Evolutionary conservation across 495 filamentous ascomycete species (phyloP).

Genomic region (Apodospora peruviana): DNA sequence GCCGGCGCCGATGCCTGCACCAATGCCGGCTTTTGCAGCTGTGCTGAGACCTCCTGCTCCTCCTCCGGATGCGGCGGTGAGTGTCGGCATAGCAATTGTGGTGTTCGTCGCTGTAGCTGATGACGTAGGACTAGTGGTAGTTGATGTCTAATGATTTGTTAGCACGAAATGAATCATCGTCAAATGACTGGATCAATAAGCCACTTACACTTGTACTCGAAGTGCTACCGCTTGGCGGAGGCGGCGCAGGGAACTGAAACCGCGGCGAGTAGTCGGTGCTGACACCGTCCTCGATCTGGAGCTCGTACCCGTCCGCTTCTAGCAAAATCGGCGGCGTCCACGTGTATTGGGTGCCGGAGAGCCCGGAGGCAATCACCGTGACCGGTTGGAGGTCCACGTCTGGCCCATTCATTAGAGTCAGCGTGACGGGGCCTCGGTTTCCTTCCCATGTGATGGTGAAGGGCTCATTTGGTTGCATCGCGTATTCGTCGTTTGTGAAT

Average conservation of each 20-base stretch:
- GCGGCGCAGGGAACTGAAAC: slow-evolving; percentile 2
- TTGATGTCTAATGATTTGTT: not conserved
- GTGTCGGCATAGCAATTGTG: not conserved
- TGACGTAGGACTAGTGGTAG: not conserved
- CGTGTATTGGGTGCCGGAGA: not conserved
- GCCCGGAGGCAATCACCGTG: not conserved
- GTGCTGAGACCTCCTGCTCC: not conserved
- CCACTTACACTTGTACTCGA: not conserved
- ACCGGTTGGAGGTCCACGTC: slow-evolving; percentile 4
- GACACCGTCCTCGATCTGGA: slow-evolving; percentile 1
- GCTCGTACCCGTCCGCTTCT: slow-evolving; percentile 1
- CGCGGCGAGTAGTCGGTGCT: slow-evolving; percentile 7
- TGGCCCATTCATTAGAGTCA: slow-evolving; percentile 6
- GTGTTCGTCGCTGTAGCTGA: not conserved
- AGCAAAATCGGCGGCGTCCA: slow-evolving; percentile 7
- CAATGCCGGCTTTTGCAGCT: not conserved
- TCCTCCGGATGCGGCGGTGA: not conserved
- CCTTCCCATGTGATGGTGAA: slow-evolving; percentile 7
- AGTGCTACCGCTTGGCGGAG: not conserved
- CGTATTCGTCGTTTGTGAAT: slow-evolving; percentile 7
- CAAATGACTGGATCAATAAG: no score
- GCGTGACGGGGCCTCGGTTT: slow-evolving; percentile 1
- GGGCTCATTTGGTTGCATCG: not conserved
- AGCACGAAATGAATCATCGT: not conserved
- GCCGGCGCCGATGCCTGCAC: not conserved